Base-by-base conservation (phyloP, 352 stramenopile genomes). In the Pilasporangium apinafurcum region DNA sequence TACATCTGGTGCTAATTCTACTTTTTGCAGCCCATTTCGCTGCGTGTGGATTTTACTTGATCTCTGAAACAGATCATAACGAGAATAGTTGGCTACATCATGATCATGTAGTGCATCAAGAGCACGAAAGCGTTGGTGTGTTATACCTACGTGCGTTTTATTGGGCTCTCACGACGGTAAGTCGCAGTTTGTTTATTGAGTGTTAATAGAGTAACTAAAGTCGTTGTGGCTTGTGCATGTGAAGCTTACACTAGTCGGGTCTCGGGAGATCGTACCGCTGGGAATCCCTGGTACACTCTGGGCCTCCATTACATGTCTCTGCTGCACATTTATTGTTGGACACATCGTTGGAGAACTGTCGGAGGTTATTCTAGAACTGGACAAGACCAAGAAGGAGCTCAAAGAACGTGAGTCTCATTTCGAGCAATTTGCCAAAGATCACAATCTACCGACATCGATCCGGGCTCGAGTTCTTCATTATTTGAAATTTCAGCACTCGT, bases 281-380 rank as follows among this genome's bases (percentile, higher is more conserved):
- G 68, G 68, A 4, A 70, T 81, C 6, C 41, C 62, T 0, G 73
- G 69, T 0, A 88, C 78, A 5, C 43, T 87, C n/a, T 91, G 77
- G 56, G 75, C 78, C 5, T 70, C 65, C 0, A 30, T 75, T 3
- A 83, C 69, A 13, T 88, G 75, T 24, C 59, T 91, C 27, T 84
- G 65, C 34, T 86, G 78, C 34, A 73, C 76, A 5, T 91, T 91
- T 45, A 72, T 91, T 30, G 74, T 91, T 24, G 76, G 78, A 0
- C 75, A 88, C 43, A 86, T 91, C 27, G 59, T 91, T 5, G 75
- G 78, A 3, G 75, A 87, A 43, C 61, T 91, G 3, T 88, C 78
- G 7, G 77, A 86, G 18, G 64, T 91, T 29, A 79, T 91, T 53
- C 44, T 88, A 5, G 64, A 91, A 18, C 70, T 91, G 48, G 75